Conservation (phyloP, 1,139 yeast species). For the Candida freyschussii region DNA sequence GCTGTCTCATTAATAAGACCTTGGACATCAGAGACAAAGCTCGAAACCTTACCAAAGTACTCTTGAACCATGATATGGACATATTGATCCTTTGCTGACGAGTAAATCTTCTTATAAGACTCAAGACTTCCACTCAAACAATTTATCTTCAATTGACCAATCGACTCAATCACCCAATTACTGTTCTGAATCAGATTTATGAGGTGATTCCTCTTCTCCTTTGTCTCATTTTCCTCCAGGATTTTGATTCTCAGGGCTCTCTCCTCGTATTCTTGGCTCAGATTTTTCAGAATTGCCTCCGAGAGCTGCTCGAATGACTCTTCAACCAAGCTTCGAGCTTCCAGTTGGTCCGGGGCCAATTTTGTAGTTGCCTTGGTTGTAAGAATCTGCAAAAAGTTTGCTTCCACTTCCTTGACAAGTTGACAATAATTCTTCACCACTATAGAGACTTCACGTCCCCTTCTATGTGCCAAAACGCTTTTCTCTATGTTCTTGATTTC, state of each 20-base stretch:
- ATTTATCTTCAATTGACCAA: slow-evolving; percentile 24
- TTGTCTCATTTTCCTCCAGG: slow-evolving; percentile 15
- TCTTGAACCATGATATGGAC: slow-evolving; percentile 46
- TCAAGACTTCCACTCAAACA: slow-evolving; percentile 22
- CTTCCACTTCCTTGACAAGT: slow-evolving; percentile 37
- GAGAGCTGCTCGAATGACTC: slow-evolving; percentile 33
- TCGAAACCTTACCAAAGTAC: slow-evolving; percentile 62
- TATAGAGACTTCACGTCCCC: slow-evolving; percentile 38
- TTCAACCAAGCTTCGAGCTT: slow-evolving; percentile 36
- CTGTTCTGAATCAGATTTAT: slow-evolving; percentile 62
- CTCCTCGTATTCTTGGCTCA: slow-evolving; percentile 16
- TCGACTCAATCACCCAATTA: slow-evolving; percentile 49
- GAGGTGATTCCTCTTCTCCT: slow-evolving; percentile 50
- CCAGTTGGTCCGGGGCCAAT: slow-evolving; percentile 16
- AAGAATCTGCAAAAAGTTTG: slow-evolving; percentile 11
- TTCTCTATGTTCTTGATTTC: slow-evolving; percentile 54
- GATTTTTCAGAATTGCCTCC: slow-evolving; percentile 15
- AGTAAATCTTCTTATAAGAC: slow-evolving; percentile 9
- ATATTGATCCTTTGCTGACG: slow-evolving; percentile 36
- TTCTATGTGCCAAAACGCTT: slow-evolving; percentile 40
- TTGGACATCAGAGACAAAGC: slow-evolving; percentile 63
- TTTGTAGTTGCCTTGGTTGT: slow-evolving; percentile 23
- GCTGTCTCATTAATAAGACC: slow-evolving; percentile 38
- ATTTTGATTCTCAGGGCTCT: slow-evolving; percentile 11
- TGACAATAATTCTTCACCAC: slow-evolving; percentile 42